These are phyloP conservation scores for Colletotrichum endophyticum DNA, from an alignment of 2,329 filamentous ascomycete species.

Conservation along the genomic window DNA sequence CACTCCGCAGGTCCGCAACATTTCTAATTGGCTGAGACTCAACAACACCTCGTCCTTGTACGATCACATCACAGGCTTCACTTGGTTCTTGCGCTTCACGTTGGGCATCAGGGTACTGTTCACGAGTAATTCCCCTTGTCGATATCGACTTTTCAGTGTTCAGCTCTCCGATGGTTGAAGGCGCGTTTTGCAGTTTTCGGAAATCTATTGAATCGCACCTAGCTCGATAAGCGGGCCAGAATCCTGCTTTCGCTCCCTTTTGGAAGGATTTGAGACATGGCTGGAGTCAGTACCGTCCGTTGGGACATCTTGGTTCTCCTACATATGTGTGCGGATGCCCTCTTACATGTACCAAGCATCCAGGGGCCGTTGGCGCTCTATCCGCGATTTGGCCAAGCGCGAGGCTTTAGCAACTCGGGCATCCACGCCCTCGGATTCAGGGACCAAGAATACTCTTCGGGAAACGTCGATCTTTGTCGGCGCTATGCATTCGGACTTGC, in stretches of 20 bases:
- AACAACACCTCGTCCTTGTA: not conserved
- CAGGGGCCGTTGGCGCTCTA: not conserved
- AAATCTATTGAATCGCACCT: not conserved
- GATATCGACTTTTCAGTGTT: not conserved
- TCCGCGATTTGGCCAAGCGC: not conserved
- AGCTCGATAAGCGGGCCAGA: not conserved
- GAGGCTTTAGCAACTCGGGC: not conserved
- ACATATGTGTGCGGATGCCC: not conserved
- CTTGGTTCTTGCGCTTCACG: not conserved
- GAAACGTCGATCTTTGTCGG: not conserved
- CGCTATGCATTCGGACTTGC: not conserved
- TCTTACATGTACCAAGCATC: not conserved
- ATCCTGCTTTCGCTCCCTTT: not conserved
- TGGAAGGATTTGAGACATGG: not conserved
- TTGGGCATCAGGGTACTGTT: not conserved
- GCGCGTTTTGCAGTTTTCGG: not conserved
- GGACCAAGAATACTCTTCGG: not conserved
- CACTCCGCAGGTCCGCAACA: not conserved
- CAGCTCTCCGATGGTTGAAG: not conserved
- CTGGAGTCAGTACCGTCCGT: not conserved
- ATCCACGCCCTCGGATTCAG: not conserved
- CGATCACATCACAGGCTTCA: not conserved
- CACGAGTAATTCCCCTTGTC: not conserved
- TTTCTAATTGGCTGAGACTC: not conserved
- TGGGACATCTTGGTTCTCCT: not conserved